Evolutionary conservation across 495 filamentous ascomycete species (phyloP).

Genomic region (Aspergillus sclerotioniger): DNA sequence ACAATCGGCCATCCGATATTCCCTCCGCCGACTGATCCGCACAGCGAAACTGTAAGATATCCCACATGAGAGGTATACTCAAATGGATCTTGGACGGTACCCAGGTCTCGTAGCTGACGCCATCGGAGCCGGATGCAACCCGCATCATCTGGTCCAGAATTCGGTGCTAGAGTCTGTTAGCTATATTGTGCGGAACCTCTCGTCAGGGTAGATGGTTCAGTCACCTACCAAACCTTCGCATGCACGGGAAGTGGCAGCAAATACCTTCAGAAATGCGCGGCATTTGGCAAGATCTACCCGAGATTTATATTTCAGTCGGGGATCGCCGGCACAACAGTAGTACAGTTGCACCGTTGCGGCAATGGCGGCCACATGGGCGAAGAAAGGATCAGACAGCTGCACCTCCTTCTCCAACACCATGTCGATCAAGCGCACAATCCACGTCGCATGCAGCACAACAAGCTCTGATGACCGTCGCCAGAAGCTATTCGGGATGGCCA

Average conservation of each 20-base stretch:
- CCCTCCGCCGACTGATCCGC: conserved; percentile 4
- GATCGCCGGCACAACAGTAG: conserved; percentile 44
- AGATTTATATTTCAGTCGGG: conserved; percentile 45
- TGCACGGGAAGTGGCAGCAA: conserved; percentile 39
- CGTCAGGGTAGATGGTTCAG: not conserved
- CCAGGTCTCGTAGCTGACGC: conserved; percentile 42
- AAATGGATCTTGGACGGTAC: conserved; percentile 46
- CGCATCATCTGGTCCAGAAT: conserved; percentile 42
- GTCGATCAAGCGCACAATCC: conserved; percentile 49
- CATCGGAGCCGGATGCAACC: conserved; percentile 43
- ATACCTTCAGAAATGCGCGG: conserved; percentile 40
- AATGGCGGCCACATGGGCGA: conserved; percentile 43
- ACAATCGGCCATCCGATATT: too few relatives aligned
- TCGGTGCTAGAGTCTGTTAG: conserved; percentile 27
- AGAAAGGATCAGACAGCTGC: conserved; percentile 44
- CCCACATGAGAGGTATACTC: conserved; percentile 52
- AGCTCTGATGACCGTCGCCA: conserved; percentile 47
- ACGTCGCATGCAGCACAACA: conserved; percentile 45
- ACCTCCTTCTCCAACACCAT: conserved; percentile 48
- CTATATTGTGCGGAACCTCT: too few relatives aligned
- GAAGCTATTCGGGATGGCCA: conserved; percentile 47
- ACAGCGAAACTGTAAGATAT: conserved; percentile 42
- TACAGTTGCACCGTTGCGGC: conserved; percentile 48
- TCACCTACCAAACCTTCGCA: conserved; percentile 36
- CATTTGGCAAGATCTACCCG: conserved; percentile 47